phyloP scores from a whole-genome alignment of 139 green algal species.

The Chlamydomonas applanata region DNA sequence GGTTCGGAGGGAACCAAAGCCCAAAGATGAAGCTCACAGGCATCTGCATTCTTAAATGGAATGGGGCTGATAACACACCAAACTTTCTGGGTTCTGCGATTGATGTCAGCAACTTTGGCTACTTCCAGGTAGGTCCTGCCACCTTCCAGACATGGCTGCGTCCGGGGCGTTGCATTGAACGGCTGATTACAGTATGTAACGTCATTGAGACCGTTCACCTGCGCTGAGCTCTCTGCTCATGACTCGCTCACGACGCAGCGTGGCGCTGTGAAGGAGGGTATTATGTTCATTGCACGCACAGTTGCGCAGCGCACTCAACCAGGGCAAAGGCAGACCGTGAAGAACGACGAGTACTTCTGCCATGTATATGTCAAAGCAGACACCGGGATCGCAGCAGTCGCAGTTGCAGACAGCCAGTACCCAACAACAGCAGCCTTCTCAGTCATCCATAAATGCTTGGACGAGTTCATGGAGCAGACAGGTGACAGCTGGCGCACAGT shows the following conservation, averaged over 20 bases:
- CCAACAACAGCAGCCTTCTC: constrained; percentile 90
- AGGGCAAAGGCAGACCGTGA: constrained; percentile 79
- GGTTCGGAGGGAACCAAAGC: no score
- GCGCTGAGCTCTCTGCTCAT: not conserved
- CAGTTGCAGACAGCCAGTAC: constrained; percentile 91
- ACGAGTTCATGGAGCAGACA: constrained; percentile 57
- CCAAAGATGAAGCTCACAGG: constrained; percentile 65
- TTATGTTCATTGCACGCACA: constrained; percentile 90
- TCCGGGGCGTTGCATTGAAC: not conserved
- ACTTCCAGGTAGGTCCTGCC: constrained; percentile 74
- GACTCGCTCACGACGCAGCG: constrained; percentile 41
- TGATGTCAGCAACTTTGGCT: constrained; percentile 93
- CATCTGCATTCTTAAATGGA: constrained; percentile 69
- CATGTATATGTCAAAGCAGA: constrained; percentile 87
- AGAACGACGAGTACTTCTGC: constrained; percentile 92
- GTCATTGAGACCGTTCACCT: not conserved
- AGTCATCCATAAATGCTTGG: constrained; percentile 73
- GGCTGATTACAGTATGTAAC: not conserved
- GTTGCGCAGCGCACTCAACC: constrained; percentile 85
- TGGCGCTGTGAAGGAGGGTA: constrained; percentile 86
- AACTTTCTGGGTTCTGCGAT: constrained; percentile 72
- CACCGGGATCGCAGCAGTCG: constrained; percentile 80
- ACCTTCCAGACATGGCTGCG: no score
- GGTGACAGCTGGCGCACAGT: constrained; percentile 68
- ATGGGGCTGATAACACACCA: constrained; percentile 68